Conservation (phyloP, 257 asterid genomes). For the Nicotiana benthamiana region DNA sequence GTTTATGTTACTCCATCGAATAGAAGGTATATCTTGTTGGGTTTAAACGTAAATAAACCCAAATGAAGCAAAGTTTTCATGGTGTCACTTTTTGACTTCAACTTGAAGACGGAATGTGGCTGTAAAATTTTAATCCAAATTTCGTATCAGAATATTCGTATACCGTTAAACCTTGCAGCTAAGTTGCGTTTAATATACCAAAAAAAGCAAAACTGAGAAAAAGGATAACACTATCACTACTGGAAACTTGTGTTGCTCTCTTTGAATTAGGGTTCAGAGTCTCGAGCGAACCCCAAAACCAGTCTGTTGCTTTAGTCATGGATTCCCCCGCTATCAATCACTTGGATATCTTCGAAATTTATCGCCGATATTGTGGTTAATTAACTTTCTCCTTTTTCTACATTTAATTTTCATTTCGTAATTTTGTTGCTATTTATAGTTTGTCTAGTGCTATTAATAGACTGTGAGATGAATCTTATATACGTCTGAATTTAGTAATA, state of each 20-base stretch:
- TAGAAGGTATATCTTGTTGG: not conserved
- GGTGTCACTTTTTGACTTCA: not conserved
- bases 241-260: not conserved
- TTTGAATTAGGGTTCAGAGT: not conserved
- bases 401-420: not conserved
- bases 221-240: not conserved
- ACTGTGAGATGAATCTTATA: not conserved
- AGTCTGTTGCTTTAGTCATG: constrained; percentile 27
- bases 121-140: not conserved
- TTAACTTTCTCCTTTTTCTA: not conserved
- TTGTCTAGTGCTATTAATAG: not conserved
- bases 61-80: not conserved
- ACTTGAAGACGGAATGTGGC: not conserved
- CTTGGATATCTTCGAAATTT: constrained; percentile 53
- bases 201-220: not conserved
- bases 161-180: not conserved
- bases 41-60: not conserved
- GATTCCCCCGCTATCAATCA: constrained; percentile 24
- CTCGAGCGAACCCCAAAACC: not conserved
- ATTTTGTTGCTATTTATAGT: constrained; percentile 6
- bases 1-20: not conserved
- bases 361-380: constrained; percentile 59
- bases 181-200: not conserved
- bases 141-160: not conserved
- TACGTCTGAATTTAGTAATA: not conserved